phyloP scores from a whole-genome alignment of 768 basidiomycete genomes.

The Boletus sensibilis region DNA sequence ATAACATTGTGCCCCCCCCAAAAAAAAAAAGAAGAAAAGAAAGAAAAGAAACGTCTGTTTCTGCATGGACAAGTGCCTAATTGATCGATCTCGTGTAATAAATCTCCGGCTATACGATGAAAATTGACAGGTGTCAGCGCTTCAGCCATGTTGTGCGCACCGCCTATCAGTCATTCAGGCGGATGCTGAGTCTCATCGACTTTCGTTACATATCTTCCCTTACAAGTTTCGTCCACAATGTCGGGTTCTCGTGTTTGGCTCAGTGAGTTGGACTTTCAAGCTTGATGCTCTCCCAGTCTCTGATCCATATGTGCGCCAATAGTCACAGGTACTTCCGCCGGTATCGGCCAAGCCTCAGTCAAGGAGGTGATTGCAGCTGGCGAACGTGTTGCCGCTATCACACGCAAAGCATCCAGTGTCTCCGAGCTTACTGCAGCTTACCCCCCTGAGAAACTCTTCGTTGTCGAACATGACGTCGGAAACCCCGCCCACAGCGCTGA shows the following conservation, averaged over 20 bases:
- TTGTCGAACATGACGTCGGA: slow-evolving; percentile 33
- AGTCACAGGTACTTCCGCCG: slow-evolving; percentile 44
- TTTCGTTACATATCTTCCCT: neutral
- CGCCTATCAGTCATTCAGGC: no score
- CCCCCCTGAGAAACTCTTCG: slow-evolving; percentile 23
- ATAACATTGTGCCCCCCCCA: no score
- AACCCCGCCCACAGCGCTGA: slow-evolving; percentile 15
- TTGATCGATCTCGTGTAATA: no score
- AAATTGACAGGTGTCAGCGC: no score
- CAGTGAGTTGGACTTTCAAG: slow-evolving; percentile 6
- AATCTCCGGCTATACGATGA: no score
- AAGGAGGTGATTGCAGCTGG: slow-evolving; percentile 27
- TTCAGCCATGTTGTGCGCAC: no score
- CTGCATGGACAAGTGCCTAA: no score
- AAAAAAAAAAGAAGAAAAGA: no score
- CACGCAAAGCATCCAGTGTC: slow-evolving; percentile 25
- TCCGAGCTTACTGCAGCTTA: slow-evolving; percentile 15
- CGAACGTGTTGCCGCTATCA: slow-evolving; percentile 30
- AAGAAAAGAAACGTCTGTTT: no score
- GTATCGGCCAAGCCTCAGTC: slow-evolving; percentile 37
- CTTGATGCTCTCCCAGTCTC: neutral
- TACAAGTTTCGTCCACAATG: slow-evolving; percentile 7
- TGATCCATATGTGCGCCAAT: neutral
- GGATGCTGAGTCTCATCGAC: neutral
- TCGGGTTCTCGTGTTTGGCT: slow-evolving; percentile 25